phyloP scores from a whole-genome alignment of 1,284 basidiomycete genomes.

The Xerocomus amazonicus region DNA sequence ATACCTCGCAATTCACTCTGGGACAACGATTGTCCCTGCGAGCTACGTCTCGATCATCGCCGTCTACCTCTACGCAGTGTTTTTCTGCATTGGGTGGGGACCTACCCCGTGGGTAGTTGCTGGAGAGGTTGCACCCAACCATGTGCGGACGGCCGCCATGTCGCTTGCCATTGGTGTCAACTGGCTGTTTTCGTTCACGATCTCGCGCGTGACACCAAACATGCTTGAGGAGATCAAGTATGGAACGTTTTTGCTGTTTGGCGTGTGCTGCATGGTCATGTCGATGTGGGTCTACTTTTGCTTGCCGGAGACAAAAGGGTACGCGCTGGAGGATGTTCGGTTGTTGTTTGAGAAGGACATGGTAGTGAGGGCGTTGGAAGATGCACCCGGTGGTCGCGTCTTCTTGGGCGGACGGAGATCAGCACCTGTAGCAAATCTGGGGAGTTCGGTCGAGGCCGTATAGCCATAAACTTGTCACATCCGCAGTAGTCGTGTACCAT shows the following conservation, averaged over 20 bases:
- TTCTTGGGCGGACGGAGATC: slow-evolving; percentile 38
- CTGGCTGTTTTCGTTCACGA: slow-evolving; percentile 48
- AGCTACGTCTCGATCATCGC: slow-evolving; percentile 49
- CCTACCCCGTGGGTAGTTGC: slow-evolving; percentile 44
- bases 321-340: slow-evolving; percentile 45
- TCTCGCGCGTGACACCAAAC: slow-evolving; percentile 49
- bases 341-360: slow-evolving; percentile 45
- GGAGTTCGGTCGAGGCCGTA: background rate
- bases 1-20: slow-evolving; percentile 40
- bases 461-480: background rate
- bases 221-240: slow-evolving; percentile 47
- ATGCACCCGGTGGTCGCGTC: slow-evolving; percentile 43
- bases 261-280: slow-evolving; percentile 45
- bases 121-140: slow-evolving; percentile 48
- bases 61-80: slow-evolving; percentile 47
- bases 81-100: slow-evolving; percentile 45
- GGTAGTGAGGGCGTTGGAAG: slow-evolving; percentile 40
- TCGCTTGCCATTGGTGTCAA: slow-evolving; percentile 44
- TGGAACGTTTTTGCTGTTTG: slow-evolving; percentile 52
- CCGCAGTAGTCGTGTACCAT: background rate
- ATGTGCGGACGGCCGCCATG: slow-evolving; percentile 42
- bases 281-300: slow-evolving; percentile 42
- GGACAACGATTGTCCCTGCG: slow-evolving; percentile 35
- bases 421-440: slow-evolving; percentile 29
- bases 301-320: slow-evolving; percentile 46